phyloP scores from a whole-genome alignment of 2,329 filamentous ascomycete genomes.

The Penicillium sp. region DNA sequence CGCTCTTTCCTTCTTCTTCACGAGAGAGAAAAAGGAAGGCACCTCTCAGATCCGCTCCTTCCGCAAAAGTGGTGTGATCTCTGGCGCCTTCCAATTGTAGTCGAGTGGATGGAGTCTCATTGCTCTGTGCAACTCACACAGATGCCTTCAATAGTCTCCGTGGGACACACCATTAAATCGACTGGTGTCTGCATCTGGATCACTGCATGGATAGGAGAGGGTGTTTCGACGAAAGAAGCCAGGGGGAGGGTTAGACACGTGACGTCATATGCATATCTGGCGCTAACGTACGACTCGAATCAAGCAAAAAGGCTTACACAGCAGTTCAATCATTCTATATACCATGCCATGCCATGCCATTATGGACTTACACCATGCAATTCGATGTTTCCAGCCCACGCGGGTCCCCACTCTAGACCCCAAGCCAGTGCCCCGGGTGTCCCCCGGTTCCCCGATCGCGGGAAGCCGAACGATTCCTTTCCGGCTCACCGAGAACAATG shows the following conservation, averaged over 20 bases:
- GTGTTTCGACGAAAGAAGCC: not conserved
- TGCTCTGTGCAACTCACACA: not conserved
- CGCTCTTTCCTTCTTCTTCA: too few relatives aligned
- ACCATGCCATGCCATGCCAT: not conserved
- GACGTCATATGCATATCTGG: not conserved
- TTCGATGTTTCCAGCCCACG: not conserved
- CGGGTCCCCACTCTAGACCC: not conserved
- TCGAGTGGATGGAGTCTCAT: not conserved
- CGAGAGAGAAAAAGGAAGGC: too few relatives aligned
- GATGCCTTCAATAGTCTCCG: not conserved
- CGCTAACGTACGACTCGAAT: not conserved
- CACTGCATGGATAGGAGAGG: not conserved
- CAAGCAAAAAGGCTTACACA: not conserved
- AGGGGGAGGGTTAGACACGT: not conserved
- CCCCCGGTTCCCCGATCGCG: slow-evolving; percentile 19
- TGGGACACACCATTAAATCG: not conserved
- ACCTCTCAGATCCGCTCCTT: not conserved
- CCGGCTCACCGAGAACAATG: slow-evolving; percentile 25
- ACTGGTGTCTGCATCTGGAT: not conserved
- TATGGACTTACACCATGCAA: not conserved
- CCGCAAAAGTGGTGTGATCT: not conserved
- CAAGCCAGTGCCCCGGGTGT: not conserved
- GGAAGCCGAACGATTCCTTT: slow-evolving; percentile 27
- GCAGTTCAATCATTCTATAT: not conserved
- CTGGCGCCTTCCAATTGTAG: not conserved